Evolutionary conservation across 306 rosid species (phyloP), one percentile per base, ranked within the genome.

Genomic region (Pyrus pyrifolia): DNA sequence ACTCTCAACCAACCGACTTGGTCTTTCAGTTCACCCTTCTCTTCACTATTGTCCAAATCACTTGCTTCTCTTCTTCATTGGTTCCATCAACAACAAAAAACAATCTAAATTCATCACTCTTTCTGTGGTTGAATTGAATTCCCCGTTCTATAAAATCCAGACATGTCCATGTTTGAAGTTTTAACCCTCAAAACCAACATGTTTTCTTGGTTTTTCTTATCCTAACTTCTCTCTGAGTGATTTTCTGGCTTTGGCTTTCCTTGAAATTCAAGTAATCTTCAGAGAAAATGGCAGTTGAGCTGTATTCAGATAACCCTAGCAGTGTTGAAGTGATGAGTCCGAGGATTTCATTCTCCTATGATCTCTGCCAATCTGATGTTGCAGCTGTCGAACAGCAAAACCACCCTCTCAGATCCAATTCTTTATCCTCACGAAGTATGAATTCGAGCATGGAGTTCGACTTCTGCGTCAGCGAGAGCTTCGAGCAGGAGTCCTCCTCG

Each of bases 311-410:
- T 55, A 85, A 83, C 76, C 71, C 86, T 65, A 78, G 72, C 30
- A 78, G 70, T n/a, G 71, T 72, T 33, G 53, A 75, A 6, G 79
- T 79, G 85, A 22, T 35, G 51, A 91, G 89, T 78, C 98, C 97
- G 3, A 85, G 98, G 68, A 85, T 93, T 78, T 93, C 98, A 40
- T 93, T 93, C 75, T 93, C 98, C 18, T 93, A 88, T 73, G 96
- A 88, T 57, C 90, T 93, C 62, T 76, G 83, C 40, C 98, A 88
- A 57, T 58, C 88, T 17, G 98, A 88, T 73, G 55, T 70, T 0
- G 86, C 84, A 42, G 93, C 97, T 8, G 87, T 87, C 8, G 97
- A 86, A 38, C 67, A 66, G 29, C 19, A 60, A 44, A 18, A 21
- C 29, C 78, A 80, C 72, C 90, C 92, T 71, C 81, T 83, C 25